phyloP scores from a whole-genome alignment of 192 early-diverging fungal species.

The Gonapodya sp. region DNA sequence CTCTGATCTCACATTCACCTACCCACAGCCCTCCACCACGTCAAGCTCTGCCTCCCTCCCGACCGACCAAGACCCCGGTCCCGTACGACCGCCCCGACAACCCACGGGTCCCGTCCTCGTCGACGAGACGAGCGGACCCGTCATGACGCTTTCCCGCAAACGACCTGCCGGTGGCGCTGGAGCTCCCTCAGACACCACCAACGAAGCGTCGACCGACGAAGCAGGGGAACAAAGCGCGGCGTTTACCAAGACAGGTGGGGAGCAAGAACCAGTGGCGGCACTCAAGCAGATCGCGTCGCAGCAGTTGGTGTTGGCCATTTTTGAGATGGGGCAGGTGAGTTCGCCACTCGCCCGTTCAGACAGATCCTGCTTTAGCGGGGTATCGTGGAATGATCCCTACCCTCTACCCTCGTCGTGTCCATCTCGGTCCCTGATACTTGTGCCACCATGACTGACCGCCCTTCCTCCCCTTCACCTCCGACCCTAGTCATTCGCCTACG shows the following conservation, averaged over 20 bases:
- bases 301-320: neutral
- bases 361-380: too few relatives aligned
- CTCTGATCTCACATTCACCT: too few relatives aligned
- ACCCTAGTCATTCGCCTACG: neutral
- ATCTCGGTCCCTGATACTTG: neutral
- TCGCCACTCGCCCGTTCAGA: too few relatives aligned
- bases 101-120: neutral
- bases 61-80: too few relatives aligned
- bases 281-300: neutral
- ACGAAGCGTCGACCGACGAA: neutral
- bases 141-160: neutral
- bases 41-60: too few relatives aligned
- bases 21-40: too few relatives aligned
- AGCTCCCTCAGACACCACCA: neutral
- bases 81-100: neutral
- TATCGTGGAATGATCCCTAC: too few relatives aligned
- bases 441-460: neutral
- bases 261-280: neutral
- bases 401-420: too few relatives aligned
- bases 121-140: neutral
- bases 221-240: neutral
- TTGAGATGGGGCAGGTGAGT: neutral
- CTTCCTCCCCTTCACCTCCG: neutral
- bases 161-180: too few relatives aligned
- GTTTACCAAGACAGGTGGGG: too few relatives aligned